Evolutionary conservation across 148 eudicot genomes (phyloP), one percentile per base, ranked within the genome.

Genomic region (Chenopodium album): DNA sequence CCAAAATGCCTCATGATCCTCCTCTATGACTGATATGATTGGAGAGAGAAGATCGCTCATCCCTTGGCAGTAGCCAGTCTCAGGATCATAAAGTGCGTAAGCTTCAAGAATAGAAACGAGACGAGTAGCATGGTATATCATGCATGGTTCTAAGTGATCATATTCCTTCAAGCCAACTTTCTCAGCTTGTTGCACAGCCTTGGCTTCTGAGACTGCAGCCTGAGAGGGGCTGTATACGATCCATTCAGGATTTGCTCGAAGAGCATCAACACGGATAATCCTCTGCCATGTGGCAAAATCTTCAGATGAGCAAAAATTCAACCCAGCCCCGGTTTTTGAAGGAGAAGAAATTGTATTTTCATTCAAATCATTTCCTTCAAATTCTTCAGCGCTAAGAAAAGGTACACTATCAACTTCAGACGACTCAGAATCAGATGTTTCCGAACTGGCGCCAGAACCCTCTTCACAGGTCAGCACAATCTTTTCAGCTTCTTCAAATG

Each of bases 31-130:
- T 11, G 94, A 47, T 54, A 96, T 88, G 44, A 96, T 96, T 22
- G 99, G 99, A 17, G 99, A 94, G 17, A 96, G 99, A 22, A 96
- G 87, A 86, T 96, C 99, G 70, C 99, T 96, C 99, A 96, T 96
- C 54, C 99, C 99, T 62, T 96, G 99, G 80, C 99, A 96, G 78
- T 96, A 96, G 11, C 99, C 99, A 63, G 92, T 96, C 87, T 96
- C 99, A 0, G 94, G 87, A 85, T 96, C 99, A 75, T 90, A 92
- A n/a, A 96, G 82, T 29, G 98, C 97, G 44, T 96, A 96, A 46
- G 99, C 99, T 91, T 96, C 99, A 1, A 96, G 95, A 50, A 96
- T 89, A 44, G 98, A 92, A 75, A 96, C 98, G 28, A 96, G 83
- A 64, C 99, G 89, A n/a, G 99, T 90, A 78, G 99, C 98, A 80